Evolutionary conservation across 208 protist species (phyloP).

Genomic region (Leptomonas pyrrhocoris): DNA sequence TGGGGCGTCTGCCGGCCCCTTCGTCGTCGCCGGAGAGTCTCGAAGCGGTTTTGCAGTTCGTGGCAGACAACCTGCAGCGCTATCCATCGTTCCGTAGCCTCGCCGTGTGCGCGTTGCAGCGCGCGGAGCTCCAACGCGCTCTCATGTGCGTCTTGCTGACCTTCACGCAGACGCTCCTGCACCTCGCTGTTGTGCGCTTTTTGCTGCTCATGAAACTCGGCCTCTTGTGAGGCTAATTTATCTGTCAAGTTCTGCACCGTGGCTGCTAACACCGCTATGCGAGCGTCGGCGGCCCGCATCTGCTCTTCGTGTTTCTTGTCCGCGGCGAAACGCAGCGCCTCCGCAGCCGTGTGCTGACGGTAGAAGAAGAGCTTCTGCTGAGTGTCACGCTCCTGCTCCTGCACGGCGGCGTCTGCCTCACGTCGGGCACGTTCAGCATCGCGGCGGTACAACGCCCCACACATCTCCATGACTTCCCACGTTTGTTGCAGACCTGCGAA

Average conservation of each 20-base stretch:
- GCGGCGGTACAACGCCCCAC: background rate
- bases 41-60: background rate
- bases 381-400: background rate
- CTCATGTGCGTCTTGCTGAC: background rate
- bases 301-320: background rate
- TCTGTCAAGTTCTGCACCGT: background rate
- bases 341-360: conserved; percentile 1
- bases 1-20: background rate
- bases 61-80: conserved; percentile 6
- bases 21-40: background rate
- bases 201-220: background rate
- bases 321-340: background rate
- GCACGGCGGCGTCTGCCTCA: background rate
- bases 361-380: conserved; percentile 10
- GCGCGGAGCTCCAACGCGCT: conserved; percentile 10
- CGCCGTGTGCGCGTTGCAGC: conserved; percentile 12
- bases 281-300: background rate
- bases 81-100: conserved; percentile 18
- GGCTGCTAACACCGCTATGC: background rate
- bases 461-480: background rate
- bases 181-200: background rate
- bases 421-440: background rate
- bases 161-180: background rate
- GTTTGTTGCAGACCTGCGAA: background rate
- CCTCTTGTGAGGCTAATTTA: background rate